Evolutionary conservation across 139 green algal genomes (phyloP), one percentile per base, ranked within the genome.

Genomic region (Nannochloris sp.): DNA sequence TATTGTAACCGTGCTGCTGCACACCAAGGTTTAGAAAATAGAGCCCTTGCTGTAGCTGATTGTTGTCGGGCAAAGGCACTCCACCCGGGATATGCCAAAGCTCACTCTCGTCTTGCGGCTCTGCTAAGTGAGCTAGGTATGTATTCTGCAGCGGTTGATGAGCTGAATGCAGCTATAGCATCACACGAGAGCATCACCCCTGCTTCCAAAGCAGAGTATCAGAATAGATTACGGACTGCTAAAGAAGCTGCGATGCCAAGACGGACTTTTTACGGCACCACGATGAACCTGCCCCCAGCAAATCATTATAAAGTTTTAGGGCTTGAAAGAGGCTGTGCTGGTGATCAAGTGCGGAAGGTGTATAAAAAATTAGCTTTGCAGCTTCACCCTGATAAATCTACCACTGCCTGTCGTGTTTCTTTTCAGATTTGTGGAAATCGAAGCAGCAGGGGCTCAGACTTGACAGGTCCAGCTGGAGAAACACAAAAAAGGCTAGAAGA

Each of bases 301-400:
- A 56, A 76, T 38, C 64, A 72, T 36, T 77, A 64, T 55, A 54
- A 45, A 15, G 29, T 81, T 46, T 38, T 85, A 25, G 75, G 64
- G 2, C 33, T 85, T 29, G 32, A 53, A 44, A n/a, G 32, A n/a
- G 39, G 24, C 35, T 33, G 27, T 7, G 19, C 36, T 3, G 15
- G 13, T 6, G 61, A 55, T n/a, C 78, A 96, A 15, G 86, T 96
- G 37, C 91, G 89, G 51, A 88, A 86, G 53, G 83, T 86, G 0
- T 98, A 96, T 64, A 80, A 83, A 30, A 77, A 77, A 45, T 76
- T 90, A 44, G 89, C 88, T 9, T 72, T 98, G 54, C 73, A 80
- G 46, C 60, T 93, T 27, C 92, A 98, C 38, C 92, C 92, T 1
- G 92, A 98, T 61, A 76, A 76, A 38, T 39, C 62, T 6, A 35